phyloP scores from a whole-genome alignment of 768 basidiomycete species.

The Flagelloscypha sp. region DNA sequence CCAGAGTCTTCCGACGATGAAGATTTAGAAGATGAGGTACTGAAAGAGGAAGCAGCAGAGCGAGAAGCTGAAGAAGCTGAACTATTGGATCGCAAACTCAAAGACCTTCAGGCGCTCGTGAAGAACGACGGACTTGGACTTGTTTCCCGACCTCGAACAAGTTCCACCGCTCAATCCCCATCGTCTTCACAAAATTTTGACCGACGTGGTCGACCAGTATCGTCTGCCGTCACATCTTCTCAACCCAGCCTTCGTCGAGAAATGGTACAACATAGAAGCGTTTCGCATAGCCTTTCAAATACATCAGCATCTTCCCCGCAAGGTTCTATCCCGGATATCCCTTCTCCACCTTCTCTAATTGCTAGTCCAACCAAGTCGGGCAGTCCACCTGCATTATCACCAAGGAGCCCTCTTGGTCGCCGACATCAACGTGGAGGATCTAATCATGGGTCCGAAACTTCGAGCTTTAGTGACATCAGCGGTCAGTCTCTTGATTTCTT shows the following conservation, averaged over 20 bases:
- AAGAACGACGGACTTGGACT: constrained; percentile 68
- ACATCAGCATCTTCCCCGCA: constrained; percentile 66
- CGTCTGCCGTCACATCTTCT: no score
- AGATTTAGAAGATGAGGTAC: constrained; percentile 54
- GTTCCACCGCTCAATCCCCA: no score
- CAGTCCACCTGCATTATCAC: constrained; percentile 53
- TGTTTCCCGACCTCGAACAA: constrained; percentile 29
- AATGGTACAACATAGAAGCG: no score
- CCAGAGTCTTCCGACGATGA: constrained; percentile 42
- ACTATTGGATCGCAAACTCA: constrained; percentile 56
- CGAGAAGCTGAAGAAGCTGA: constrained; percentile 61
- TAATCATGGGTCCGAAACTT: constrained; percentile 63
- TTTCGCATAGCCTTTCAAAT: no score
- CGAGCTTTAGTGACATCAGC: constrained; percentile 81
- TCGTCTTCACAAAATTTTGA: no score
- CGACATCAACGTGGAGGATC: constrained; percentile 45
- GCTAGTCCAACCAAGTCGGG: constrained; percentile 50
- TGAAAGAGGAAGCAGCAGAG: constrained; percentile 64
- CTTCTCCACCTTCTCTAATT: constrained; percentile 59
- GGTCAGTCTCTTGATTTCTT: constrained; percentile 35
- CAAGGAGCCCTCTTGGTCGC: constrained; percentile 45
- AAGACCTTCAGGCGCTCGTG: constrained; percentile 63
- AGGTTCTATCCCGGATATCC: constrained; percentile 75
- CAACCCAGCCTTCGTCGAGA: no score
- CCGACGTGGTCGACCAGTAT: no score